Evolutionary conservation across 2,329 filamentous ascomycete genomes (phyloP).

Genomic region (Paecilomyces variotii): DNA sequence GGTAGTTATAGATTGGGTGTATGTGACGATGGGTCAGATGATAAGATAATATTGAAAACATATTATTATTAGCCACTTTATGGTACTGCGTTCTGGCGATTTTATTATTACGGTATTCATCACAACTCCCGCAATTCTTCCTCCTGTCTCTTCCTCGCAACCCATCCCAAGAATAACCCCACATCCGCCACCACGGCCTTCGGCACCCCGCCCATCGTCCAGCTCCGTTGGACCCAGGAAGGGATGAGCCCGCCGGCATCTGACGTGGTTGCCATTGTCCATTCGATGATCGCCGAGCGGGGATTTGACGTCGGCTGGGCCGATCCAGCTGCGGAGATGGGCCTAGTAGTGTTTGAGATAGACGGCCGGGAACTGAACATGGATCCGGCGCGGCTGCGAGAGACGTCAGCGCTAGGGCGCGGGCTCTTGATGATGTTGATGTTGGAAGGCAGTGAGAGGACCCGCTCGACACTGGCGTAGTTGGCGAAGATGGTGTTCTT

Average conservation of each 20-base stretch:
- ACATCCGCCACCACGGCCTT: conserved; percentile 31
- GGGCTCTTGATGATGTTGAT: background rate
- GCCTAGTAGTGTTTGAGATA: background rate
- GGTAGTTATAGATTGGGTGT: too few species aligned
- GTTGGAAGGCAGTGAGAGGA: conserved; percentile 10
- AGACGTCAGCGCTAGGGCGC: background rate
- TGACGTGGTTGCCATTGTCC: conserved; percentile 32
- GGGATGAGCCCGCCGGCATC: conserved; percentile 29
- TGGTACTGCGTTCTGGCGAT: too few species aligned
- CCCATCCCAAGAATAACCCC: conserved; percentile 30
- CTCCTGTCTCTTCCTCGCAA: conserved; percentile 2
- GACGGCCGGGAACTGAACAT: background rate
- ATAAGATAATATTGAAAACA: too few species aligned
- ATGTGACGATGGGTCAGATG: too few species aligned
- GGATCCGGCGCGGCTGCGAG: background rate
- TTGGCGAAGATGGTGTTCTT: conserved; percentile 21
- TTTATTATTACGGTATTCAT: too few species aligned
- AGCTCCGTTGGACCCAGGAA: conserved; percentile 29
- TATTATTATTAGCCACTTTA: too few species aligned
- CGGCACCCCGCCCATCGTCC: conserved; percentile 28
- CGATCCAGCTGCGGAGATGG: background rate
- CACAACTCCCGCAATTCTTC: background rate
- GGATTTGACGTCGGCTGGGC: background rate
- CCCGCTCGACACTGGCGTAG: conserved; percentile 29
- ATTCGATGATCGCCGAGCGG: conserved; percentile 12